Evolutionary conservation across 2,329 filamentous ascomycete species (phyloP), one percentile per base, ranked within the genome.

Genomic region (Fusarium denticulatum): DNA sequence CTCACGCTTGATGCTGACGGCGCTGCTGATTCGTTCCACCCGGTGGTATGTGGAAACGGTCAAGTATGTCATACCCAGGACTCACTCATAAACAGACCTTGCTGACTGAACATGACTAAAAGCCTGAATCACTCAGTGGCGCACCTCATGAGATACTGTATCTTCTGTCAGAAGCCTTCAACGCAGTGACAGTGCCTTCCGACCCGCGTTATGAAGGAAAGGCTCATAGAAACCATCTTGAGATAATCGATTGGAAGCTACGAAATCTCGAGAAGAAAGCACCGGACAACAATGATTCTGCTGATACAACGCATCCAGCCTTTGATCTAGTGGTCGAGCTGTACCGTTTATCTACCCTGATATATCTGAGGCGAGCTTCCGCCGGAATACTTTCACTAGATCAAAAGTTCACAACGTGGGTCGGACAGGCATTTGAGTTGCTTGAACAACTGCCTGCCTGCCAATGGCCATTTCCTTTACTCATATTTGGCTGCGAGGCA

Each of bases 311-410:
- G 6, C 11, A 18, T 14, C 8, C 10, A 1, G 6, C 9, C 14
- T 52, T 64, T 8, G 24, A 43, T 5, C 30, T 46, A 4, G 36
- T 47, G 4, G 45, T 71, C 13, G 69, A 81, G 55, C 64, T 82
- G 0, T 81, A 77, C 61, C 76, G 75, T 7, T 34, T 81, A 8
- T 72, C 80, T 0, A 73, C 75, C 6, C 55, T 81, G 15, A 60
- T 82, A 7, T 83, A 82, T 46, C 76, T 83, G 6, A 63, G 73
- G 22, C 76, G 80, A 11, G 67, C 69, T 0, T 76, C 76, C 3
- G 56, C 72, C 5, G 64, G 60, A 3, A 56, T n/a, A 1, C 76
- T n/a, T 2, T 72, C 4, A 42, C 57, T 34, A 49, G 72, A 32
- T 15, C 62, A 26, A 64, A 50, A 26, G 59, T 70, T 20, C 62